These are phyloP conservation scores for Neurospora intermedia DNA, from an alignment of 495 filamentous ascomycete genomes.

Conservation along the genomic window DNA sequence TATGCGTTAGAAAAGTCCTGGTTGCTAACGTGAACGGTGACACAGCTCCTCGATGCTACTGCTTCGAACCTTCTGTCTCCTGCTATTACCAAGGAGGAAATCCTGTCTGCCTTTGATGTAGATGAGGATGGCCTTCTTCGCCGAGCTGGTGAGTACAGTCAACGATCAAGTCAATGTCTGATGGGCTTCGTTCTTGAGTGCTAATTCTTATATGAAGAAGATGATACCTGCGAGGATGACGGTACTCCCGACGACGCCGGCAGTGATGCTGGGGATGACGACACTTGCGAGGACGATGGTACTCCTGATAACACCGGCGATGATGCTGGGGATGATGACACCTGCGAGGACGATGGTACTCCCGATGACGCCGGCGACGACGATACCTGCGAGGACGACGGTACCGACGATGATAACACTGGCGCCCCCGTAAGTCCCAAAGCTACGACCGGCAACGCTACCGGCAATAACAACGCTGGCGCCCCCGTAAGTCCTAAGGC, in stretches of 20 bases:
- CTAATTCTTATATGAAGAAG: constrained; percentile 19
- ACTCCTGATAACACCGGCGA: constrained; percentile 10
- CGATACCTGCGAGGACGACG: constrained; percentile 37
- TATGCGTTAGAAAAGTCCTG: too few species aligned
- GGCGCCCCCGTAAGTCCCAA: constrained; percentile 11
- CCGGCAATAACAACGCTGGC: constrained; percentile 13
- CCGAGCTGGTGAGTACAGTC: neutral
- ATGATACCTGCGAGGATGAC: constrained; percentile 44
- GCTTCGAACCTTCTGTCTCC: constrained; percentile 45
- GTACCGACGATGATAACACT: constrained; percentile 21
- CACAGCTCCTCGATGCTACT: too few species aligned
- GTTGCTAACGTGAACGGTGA: too few species aligned
- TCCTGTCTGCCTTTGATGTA: constrained; percentile 39
- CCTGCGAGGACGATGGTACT: constrained; percentile 30
- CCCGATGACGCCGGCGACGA: constrained; percentile 28
- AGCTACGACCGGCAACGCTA: constrained; percentile 10
- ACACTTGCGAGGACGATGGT: constrained; percentile 3
- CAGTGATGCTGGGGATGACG: neutral
- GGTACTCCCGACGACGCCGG: constrained; percentile 16
- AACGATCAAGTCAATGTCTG: neutral
- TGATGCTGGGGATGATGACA: constrained; percentile 39
- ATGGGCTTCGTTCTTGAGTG: neutral
- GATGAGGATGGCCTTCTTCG: neutral
- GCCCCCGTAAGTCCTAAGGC: constrained; percentile 7
- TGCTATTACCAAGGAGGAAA: constrained; percentile 46